Conservation (phyloP, 306 rosid genomes). For the Cercis canadensis region DNA sequence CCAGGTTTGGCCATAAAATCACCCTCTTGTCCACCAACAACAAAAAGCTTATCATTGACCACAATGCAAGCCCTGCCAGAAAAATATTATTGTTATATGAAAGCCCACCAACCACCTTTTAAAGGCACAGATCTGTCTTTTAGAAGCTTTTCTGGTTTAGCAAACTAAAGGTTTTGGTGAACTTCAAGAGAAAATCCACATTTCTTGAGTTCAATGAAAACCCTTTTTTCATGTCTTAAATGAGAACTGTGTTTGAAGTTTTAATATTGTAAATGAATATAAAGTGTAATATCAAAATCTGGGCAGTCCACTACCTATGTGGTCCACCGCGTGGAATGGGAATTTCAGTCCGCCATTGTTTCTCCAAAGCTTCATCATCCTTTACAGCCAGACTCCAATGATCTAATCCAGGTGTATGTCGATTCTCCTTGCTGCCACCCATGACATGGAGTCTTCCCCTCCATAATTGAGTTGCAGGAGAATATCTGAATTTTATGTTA, state of each 20-base stretch:
- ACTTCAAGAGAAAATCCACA: background rate
- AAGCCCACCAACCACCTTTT: constrained; percentile 22
- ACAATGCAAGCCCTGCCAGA: constrained; percentile 74
- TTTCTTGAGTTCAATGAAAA: background rate
- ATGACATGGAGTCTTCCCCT: constrained; percentile 92
- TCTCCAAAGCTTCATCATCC: constrained; percentile 75
- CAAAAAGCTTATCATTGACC: constrained; percentile 62
- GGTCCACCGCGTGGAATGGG: constrained; percentile 98
- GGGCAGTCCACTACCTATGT: constrained; percentile 63
- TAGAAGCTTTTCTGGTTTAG: constrained; percentile 13
- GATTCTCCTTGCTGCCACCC: constrained; percentile 97
- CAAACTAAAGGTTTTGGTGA: constrained; percentile 17
- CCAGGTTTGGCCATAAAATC: constrained; percentile 97
- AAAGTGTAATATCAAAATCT: constrained; percentile 13
- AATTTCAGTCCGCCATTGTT: constrained; percentile 69
- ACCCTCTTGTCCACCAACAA: constrained; percentile 97
- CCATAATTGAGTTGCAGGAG: constrained; percentile 94
- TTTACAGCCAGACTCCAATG: constrained; percentile 94
- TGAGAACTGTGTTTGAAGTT: constrained; percentile 23
- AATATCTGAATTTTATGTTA: constrained; percentile 59
- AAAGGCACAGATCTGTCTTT: background rate
- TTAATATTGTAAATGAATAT: constrained; percentile 13
- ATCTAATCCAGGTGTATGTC: constrained; percentile 82
- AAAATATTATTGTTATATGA: constrained; percentile 28
- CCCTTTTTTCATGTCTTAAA: background rate